Base-by-base conservation (phyloP, 805 yeast genomes). In the Candida germanica region DNA sequence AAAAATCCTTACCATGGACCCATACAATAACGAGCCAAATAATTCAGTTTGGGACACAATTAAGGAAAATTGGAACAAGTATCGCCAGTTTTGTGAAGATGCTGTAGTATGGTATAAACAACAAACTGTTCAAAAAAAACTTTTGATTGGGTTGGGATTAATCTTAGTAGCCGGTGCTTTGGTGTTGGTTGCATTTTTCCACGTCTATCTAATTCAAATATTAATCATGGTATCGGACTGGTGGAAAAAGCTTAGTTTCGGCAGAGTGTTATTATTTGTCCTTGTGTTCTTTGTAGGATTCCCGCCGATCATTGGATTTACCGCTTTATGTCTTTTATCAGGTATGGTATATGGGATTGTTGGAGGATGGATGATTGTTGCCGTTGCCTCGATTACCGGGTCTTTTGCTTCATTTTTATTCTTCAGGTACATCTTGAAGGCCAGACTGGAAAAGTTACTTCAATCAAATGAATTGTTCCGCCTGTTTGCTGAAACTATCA, bases 231-330 rank as follows among this genome's bases (percentile, higher is more conserved):
- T 69, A 3, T 69, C 86, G 0, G 71, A 76, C 33, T 52, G 56
- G n/a, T 69, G 80, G 65, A 46, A 52, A 19, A 52, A 54, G 1
- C 55, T 66, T 30, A 52, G 49, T 13, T 62, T 55, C 26, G 77
- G 82, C 0, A 59, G 63, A 9, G 40, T 70, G 3, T 44, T 78
- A 0, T 52, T 89, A 39, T 73, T 80, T 34, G 12, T 58, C 3
- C 55, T 81, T 30, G 59, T 88, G 3, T 74, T 82, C 46, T 18
- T 71, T 2, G 88, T 89, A 4, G 79, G 93, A 0, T 89, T 91
- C 65, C 98, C 98, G 2, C 98, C 98, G 1, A 45, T 91, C 47
- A 58, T 87, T 22, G 98, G 98, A 1, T 89, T 81, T 60, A 73
- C 91, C 4, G 69, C 81, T 14, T 57, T 85, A 13, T 72, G 83